Evolutionary conservation across 495 filamentous ascomycete genomes (phyloP).

Genomic region (Jackrogersella multiformis): DNA sequence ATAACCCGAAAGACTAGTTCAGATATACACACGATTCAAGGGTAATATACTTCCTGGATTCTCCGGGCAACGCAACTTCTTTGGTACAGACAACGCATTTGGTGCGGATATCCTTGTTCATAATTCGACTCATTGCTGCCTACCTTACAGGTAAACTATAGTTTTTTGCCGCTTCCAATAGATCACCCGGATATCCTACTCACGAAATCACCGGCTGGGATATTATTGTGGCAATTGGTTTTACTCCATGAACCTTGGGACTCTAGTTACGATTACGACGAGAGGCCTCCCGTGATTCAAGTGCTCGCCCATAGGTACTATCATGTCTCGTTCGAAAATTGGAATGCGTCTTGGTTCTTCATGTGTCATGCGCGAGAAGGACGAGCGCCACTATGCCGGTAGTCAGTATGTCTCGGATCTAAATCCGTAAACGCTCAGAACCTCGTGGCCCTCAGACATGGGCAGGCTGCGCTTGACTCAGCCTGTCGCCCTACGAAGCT

Average conservation of each 20-base stretch:
- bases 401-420: conserved; percentile 33
- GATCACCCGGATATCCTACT: conserved; percentile 1
- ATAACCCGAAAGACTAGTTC: neutral
- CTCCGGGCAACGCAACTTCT: neutral
- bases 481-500: conserved; percentile 10
- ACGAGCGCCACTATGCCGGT: conserved; percentile 33
- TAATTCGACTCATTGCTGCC: neutral
- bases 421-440: conserved; percentile 4
- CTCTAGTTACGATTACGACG: conserved; percentile 6
- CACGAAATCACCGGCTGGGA: neutral
- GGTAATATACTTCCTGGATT: neutral
- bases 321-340: conserved; percentile 19
- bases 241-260: neutral
- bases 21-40: neutral
- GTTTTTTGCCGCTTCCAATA: conserved; percentile 1
- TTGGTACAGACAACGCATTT: neutral
- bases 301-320: conserved; percentile 4
- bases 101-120: neutral
- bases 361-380: conserved; percentile 24
- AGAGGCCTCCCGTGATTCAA: conserved; percentile 20
- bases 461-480: conserved; percentile 10
- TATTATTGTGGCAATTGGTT: conserved; percentile 22
- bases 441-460: conserved; percentile 26
- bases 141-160: neutral
- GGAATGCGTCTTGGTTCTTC: conserved; percentile 15